Base-by-base conservation (phyloP, 2,329 filamentous ascomycete genomes). In the Diaporthe velutina region DNA sequence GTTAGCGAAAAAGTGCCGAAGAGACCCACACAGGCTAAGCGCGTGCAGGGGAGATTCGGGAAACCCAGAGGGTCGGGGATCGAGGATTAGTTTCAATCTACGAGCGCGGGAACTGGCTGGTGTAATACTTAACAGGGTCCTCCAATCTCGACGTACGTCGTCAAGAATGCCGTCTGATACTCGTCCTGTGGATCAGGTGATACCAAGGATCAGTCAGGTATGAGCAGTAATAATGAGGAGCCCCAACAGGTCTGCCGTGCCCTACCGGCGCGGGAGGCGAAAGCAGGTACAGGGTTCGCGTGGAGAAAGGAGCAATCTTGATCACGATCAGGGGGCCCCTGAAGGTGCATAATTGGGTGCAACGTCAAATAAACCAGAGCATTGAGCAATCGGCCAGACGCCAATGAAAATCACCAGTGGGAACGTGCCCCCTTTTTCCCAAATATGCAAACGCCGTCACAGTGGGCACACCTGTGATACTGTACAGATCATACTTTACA, bases 311-410 rank as follows among this genome's bases (percentile, higher is more conserved):
- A 58, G 57, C 54, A 60, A 60, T 71, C 70, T 71, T 71, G 70
- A 54, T 71, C 70, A 50, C 45, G 42, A 52, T 71, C 70, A 58
- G 70, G 70, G 57, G 40, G 33, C 70, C 70, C 70, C 70, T 71
- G 70, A 61, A 61, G 55, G 10, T 61, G 70, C 55, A 71, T 71
- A 54, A 71, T 60, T 60, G 70, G 35, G 55, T 61, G 45, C 33
- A 71, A 61, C 55, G 22, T 61, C 55, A 52, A 71, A 40, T 50
- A 40, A 71, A 61, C 70, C 64, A 68, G 33, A 68, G 64, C 64
- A 68, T 54, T 54, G 64, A 68, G 64, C 64, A 68, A 28, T 25
- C n/a, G 64, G 48, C 64, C 45, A 67, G 64, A 67, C 64, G 64
- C 64, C 64, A 67, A 67, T 67, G 64, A 67, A 67, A 67, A 67